phyloP scores from a whole-genome alignment of 495 filamentous ascomycete species.

The Aspergillus wentii region DNA sequence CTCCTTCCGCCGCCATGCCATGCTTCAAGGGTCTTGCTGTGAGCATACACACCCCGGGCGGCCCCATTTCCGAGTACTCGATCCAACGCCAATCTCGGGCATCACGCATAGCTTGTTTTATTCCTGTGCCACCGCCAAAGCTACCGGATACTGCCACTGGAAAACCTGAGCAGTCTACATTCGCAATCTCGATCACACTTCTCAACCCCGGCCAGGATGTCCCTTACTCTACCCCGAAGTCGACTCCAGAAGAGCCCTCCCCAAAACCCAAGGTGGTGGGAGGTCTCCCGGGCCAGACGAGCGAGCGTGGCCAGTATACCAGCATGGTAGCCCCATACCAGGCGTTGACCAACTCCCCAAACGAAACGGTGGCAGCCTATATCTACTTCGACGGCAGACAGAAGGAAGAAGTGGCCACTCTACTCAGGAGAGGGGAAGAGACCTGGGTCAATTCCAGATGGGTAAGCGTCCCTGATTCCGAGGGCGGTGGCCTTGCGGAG shows the following conservation, averaged over 20 bases:
- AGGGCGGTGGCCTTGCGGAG: conserved; percentile 92
- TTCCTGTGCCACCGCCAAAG: conserved; percentile 86
- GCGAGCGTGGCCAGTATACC: conserved; percentile 49
- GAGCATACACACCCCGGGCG: conserved; percentile 88
- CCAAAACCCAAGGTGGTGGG: conserved; percentile 78
- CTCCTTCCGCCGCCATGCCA: conserved; percentile 57
- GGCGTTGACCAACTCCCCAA: conserved; percentile 79
- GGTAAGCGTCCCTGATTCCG: conserved; percentile 87
- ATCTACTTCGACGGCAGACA: conserved; percentile 96
- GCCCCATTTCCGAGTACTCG: conserved; percentile 86
- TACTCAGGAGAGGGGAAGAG: conserved; percentile 89
- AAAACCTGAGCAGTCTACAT: conserved; percentile 86
- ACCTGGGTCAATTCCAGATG: conserved; percentile 99
- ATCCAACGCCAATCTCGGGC: conserved; percentile 88
- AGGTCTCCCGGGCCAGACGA: conserved; percentile 53
- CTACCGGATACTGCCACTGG: conserved; percentile 58
- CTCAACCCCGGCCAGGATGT: conserved; percentile 83
- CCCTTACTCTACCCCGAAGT: conserved; percentile 80
- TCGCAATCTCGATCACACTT: conserved; percentile 94
- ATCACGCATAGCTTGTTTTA: conserved; percentile 92
- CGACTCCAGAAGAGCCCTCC: conserved; percentile 63
- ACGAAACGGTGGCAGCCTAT: conserved; percentile 96
- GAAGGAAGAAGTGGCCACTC: conserved; percentile 95
- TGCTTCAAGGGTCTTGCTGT: conserved; percentile 98
- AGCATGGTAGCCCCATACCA: conserved; percentile 75